phyloP scores from a whole-genome alignment of 1,139 yeast genomes.

The Sugiyamaella sp. region DNA sequence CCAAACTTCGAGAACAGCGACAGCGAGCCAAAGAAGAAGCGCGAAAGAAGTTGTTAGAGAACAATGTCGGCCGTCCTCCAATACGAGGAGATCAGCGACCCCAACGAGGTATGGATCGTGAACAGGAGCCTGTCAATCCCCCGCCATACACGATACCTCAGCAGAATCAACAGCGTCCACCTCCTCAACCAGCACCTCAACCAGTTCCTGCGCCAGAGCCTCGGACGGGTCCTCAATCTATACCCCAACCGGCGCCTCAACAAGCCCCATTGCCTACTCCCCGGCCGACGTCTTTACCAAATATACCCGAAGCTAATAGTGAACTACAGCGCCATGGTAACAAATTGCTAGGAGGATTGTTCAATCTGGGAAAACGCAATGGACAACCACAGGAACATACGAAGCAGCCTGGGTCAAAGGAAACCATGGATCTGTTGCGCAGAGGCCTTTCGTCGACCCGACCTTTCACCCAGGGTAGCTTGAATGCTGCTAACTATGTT shows the following conservation, averaged over 20 bases:
- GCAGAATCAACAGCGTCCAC: no score
- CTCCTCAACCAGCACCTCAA: background rate
- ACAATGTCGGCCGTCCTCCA: no score
- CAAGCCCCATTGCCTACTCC: background rate
- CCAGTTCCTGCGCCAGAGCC: slow-evolving; percentile 9
- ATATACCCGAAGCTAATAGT: background rate
- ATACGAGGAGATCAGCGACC: no score
- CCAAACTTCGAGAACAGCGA: slow-evolving; percentile 18
- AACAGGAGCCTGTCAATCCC: no score
- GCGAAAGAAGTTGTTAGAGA: slow-evolving; percentile 20
- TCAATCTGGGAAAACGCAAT: background rate
- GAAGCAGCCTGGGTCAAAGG: background rate
- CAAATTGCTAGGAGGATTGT: background rate
- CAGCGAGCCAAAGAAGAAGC: slow-evolving; percentile 18
- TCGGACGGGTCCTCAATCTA: no score
- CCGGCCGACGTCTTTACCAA: background rate
- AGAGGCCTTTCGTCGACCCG: slow-evolving; percentile 21
- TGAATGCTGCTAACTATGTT: slow-evolving; percentile 9
- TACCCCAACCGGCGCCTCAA: slow-evolving; percentile 1
- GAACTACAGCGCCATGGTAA: background rate
- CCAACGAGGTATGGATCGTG: no score
- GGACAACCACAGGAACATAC: background rate
- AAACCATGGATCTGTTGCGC: slow-evolving; percentile 12
- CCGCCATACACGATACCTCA: no score
- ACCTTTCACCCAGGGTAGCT: slow-evolving; percentile 17